Evolutionary conservation across 768 basidiomycete genomes (phyloP), one percentile per base, ranked within the genome.

Genomic region (Leccinum rimulosum): DNA sequence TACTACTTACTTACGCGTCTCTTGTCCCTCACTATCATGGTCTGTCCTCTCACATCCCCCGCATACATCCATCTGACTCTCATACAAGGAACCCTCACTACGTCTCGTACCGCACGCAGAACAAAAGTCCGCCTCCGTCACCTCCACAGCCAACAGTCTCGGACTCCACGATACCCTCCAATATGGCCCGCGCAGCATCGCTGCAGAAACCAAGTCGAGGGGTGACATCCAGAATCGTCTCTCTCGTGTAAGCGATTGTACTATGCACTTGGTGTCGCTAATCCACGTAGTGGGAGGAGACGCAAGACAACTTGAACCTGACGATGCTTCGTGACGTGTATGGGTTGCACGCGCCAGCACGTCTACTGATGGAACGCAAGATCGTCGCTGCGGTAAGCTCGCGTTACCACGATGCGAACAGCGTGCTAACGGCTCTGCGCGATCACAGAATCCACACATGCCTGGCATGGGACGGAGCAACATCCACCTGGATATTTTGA

Each of bases 361-460:
- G 95, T 31, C 79, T 86, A 54, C 79, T 97, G 63, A 98, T 98
- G 97, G 97, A 99, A 74, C 85, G 94, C 69, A 89, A 88, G 78
- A 82, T 95, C 45, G 92, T 95, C 9, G 75, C 83, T 35, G 73
- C 83, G 57, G 95, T 95, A 66, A 61, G 67, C 25, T 51, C 48
- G 56, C 36, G 49, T 36, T 54, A 45, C 33, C 40, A 6, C 22
- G 14, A 52, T 28, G 43, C 33, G 19, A 30, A 25, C 54, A 28
- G 58, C 4, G 7, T 33, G 50, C 40, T 56, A 38, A 59, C 6
- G 51, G 48, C 45, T 52, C 17, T 43, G 22, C 55, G 28, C 48
- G 38, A 58, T 40, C 61, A 12, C 67, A 93, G 91, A 82, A 78
- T 65, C 81, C 85, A 3, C 86, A 86, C 61, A 82, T 90, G 75